Evolutionary conservation across 768 basidiomycete species (phyloP).

Genomic region (Mycena floridula): DNA sequence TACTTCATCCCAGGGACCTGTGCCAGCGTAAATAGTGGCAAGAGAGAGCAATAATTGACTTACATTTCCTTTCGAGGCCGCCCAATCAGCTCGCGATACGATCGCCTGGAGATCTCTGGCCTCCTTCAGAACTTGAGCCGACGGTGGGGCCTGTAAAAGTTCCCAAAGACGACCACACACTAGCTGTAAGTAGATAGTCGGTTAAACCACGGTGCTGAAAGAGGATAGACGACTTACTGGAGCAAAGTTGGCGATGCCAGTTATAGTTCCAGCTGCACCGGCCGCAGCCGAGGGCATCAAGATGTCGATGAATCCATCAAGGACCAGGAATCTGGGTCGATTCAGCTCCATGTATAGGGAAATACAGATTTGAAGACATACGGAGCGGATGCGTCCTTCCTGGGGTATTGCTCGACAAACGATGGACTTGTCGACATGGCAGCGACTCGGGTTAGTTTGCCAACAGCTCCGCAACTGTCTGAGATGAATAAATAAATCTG

Average conservation of each 20-base stretch:
- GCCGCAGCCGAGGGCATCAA: slow-evolving; percentile 42
- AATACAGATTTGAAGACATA: neutral
- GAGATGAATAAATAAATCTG: neutral
- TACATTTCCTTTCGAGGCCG: too few species aligned
- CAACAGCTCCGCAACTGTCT: slow-evolving; percentile 44
- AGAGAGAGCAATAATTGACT: too few species aligned
- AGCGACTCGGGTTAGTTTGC: slow-evolving; percentile 56
- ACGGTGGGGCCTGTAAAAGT: too few species aligned
- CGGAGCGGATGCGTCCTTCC: slow-evolving; percentile 38
- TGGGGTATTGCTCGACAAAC: slow-evolving; percentile 40
- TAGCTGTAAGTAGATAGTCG: too few species aligned
- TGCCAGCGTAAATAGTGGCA: too few species aligned
- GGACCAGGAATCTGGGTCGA: slow-evolving; percentile 49
- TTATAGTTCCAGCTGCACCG: slow-evolving; percentile 58
- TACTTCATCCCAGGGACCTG: too few species aligned
- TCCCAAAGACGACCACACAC: too few species aligned
- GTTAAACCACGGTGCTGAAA: too few species aligned
- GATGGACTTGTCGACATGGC: slow-evolving; percentile 36
- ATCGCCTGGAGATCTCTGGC: too few species aligned
- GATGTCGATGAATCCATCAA: slow-evolving; percentile 62
- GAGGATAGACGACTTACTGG: too few species aligned
- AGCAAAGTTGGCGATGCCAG: slow-evolving; percentile 39
- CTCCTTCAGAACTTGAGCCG: too few species aligned
- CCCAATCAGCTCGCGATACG: too few species aligned
- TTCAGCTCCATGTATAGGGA: neutral